These are phyloP conservation scores for Zelonia costaricensis DNA, from an alignment of 208 protist genomes.

Conservation along the genomic window DNA sequence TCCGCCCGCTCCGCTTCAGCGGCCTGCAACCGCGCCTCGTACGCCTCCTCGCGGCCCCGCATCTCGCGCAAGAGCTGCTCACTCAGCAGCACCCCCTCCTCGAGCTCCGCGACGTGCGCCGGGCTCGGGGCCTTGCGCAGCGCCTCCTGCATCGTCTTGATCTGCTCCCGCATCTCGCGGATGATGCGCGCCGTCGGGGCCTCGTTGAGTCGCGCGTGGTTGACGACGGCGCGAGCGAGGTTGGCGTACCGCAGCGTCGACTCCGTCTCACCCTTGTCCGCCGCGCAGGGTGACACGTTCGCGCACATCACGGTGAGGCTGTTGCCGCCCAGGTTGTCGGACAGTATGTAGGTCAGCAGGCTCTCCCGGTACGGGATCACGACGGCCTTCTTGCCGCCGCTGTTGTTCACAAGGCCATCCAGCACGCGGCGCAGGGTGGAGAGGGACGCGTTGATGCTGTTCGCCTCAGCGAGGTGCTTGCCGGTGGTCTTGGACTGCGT, in stretches of 20 bases:
- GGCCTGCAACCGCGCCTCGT: constrained; percentile 14
- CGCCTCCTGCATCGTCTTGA: constrained; percentile 50
- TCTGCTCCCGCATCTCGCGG: constrained; percentile 74
- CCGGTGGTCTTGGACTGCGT: constrained; percentile 31
- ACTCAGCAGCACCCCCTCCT: constrained; percentile 18
- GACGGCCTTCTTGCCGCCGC: constrained; percentile 20
- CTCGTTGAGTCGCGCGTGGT: constrained; percentile 88
- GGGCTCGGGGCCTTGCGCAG: constrained; percentile 25
- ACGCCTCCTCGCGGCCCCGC: constrained; percentile 16
- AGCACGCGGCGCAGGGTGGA: constrained; percentile 80
- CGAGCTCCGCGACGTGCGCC: constrained; percentile 26
- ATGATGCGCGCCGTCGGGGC: constrained; percentile 77
- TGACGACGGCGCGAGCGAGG: constrained; percentile 78
- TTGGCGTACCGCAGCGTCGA: constrained; percentile 85
- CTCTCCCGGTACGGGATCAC: constrained; percentile 82
- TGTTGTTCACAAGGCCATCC: constrained; percentile 41
- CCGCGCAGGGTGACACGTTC: constrained; percentile 68
- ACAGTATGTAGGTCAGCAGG: constrained; percentile 91
- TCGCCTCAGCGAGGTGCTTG: constrained; percentile 61
- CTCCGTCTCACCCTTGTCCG: constrained; percentile 73
- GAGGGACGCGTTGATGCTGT: constrained; percentile 80
- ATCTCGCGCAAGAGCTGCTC: constrained; percentile 26
- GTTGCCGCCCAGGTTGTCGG: constrained; percentile 85
- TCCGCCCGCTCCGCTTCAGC: constrained; percentile 3
- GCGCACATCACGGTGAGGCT: constrained; percentile 84